A percentile compares a stretch with the other conserved stretches of the same genome.
Conservation (phyloP, 2,329 filamentous ascomycete species). For the Colletotrichum salicis region DNA sequence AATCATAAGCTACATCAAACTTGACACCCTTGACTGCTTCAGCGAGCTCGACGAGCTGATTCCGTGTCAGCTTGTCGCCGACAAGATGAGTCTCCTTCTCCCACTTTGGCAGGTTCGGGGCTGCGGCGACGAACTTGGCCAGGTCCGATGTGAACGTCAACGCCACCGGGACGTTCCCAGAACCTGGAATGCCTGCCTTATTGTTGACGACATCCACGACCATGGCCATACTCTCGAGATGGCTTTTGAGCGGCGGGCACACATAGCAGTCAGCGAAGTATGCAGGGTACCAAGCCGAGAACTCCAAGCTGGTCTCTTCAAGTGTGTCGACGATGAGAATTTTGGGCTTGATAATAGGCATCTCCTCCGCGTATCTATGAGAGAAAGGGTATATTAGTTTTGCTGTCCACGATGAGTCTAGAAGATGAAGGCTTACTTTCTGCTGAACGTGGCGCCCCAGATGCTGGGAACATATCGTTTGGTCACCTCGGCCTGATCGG, state of each 20-base stretch:
- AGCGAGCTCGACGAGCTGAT: conserved; percentile 48
- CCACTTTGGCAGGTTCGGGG: conserved; percentile 52
- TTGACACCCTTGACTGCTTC: conserved; percentile 51
- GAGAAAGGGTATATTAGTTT: conserved; percentile 46
- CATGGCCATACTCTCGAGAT: conserved; percentile 41
- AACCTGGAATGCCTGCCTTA: conserved; percentile 9
- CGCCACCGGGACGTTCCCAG: conserved; percentile 8
- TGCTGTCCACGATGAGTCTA: conserved; percentile 45
- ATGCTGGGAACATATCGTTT: conserved; percentile 54
- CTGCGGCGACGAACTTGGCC: conserved; percentile 47
- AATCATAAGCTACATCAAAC: conserved; percentile 47
- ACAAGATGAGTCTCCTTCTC: conserved; percentile 43
- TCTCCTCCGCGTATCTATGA: background rate
- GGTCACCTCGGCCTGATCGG: conserved; percentile 48
- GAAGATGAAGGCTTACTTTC: conserved; percentile 45
- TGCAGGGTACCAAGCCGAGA: conserved; percentile 36
- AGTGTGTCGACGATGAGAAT: conserved; percentile 49
- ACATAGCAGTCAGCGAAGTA: conserved; percentile 43
- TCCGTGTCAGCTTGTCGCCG: conserved; percentile 49
- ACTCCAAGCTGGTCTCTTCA: conserved; percentile 53
- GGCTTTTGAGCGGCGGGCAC: conserved; percentile 37
- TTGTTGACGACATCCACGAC: conserved; percentile 11
- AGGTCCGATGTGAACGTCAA: conserved; percentile 5
- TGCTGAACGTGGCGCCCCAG: conserved; percentile 46
- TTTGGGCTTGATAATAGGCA: conserved; percentile 47